Percentiles rank a stretch among this genome's conserved stretches.
These are phyloP conservation scores for Akanthomyces muscarius DNA, from an alignment of 2,329 filamentous ascomycete species.

Conservation along the genomic window DNA sequence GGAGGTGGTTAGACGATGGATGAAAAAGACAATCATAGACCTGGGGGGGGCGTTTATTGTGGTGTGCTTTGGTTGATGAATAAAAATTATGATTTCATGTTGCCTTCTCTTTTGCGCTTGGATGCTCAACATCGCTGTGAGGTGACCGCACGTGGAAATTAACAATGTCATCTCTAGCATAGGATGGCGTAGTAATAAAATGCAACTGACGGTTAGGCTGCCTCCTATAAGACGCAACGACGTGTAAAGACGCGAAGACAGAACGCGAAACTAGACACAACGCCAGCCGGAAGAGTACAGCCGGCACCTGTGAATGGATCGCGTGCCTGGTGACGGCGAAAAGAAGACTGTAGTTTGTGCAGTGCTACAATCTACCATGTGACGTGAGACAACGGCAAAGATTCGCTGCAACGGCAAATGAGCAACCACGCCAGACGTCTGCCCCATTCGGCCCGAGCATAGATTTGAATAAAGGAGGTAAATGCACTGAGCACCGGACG, in stretches of 20 bases:
- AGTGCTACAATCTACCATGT: not conserved
- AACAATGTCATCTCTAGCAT: not conserved
- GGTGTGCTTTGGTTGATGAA: slow-evolving; percentile 6
- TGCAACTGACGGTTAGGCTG: not conserved
- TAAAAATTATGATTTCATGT: not conserved
- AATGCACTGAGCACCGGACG: not conserved
- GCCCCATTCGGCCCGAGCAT: not conserved
- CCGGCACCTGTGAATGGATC: not conserved
- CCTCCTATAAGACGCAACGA: not conserved
- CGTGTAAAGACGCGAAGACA: not conserved
- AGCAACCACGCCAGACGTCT: not conserved
- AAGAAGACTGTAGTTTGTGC: not conserved
- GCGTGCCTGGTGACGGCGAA: not conserved
- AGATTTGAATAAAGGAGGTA: not conserved
- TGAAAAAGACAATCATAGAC: slow-evolving; percentile 11
- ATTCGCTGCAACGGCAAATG: not conserved
- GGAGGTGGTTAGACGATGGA: slow-evolving; percentile 37
- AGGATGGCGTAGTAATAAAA: not conserved
- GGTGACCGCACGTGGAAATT: not conserved
- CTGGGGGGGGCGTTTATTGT: slow-evolving; percentile 12
- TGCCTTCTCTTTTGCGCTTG: not conserved
- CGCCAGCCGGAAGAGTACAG: not conserved
- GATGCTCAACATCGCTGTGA: not conserved
- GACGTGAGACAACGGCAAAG: not conserved
- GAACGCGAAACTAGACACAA: not conserved